Conservation (phyloP, 805 yeast genomes). For the Vanderwaltozyma polyspora region DNA sequence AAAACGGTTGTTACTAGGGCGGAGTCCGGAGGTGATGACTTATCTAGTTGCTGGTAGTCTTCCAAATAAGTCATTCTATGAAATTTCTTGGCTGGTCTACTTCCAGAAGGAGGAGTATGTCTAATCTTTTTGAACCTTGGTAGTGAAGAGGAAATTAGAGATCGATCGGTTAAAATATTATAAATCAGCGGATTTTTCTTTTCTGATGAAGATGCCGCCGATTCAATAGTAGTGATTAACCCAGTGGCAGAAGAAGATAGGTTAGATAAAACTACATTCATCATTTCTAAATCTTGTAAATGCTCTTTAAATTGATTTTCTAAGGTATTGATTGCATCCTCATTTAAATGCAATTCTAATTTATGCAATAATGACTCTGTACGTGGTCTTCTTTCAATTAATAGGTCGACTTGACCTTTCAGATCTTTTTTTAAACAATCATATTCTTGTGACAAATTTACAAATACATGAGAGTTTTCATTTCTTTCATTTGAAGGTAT, state of each 20-base stretch:
- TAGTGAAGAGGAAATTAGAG: slow-evolving; percentile 79
- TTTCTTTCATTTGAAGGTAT: slow-evolving; percentile 78
- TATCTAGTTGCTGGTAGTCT: neutral
- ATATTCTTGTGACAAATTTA: slow-evolving; percentile 74
- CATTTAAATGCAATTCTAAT: slow-evolving; percentile 5
- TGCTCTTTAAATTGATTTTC: slow-evolving; percentile 29
- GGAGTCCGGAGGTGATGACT: slow-evolving; percentile 8
- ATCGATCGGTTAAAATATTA: slow-evolving; percentile 83
- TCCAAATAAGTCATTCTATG: neutral
- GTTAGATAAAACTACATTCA: slow-evolving; percentile 43
- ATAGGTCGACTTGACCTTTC: slow-evolving; percentile 2
- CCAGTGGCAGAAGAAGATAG: slow-evolving; percentile 60
- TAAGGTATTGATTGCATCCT: slow-evolving; percentile 6
- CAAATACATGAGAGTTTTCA: slow-evolving; percentile 74
- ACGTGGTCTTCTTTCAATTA: slow-evolving; percentile 8
- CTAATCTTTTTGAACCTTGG: slow-evolving; percentile 41
- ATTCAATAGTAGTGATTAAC: slow-evolving; percentile 70
- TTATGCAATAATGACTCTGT: slow-evolving; percentile 10
- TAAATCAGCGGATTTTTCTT: slow-evolving; percentile 74
- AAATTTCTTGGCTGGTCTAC: too few relatives aligned
- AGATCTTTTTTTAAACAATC: slow-evolving; percentile 6
- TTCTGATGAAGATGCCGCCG: slow-evolving; percentile 42
- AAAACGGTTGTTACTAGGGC: slow-evolving; percentile 55
- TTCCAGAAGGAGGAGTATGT: neutral
- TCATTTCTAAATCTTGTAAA: slow-evolving; percentile 50